Conservation (phyloP, 2,329 filamentous ascomycete genomes). For the Fusarium xyrophilum region DNA sequence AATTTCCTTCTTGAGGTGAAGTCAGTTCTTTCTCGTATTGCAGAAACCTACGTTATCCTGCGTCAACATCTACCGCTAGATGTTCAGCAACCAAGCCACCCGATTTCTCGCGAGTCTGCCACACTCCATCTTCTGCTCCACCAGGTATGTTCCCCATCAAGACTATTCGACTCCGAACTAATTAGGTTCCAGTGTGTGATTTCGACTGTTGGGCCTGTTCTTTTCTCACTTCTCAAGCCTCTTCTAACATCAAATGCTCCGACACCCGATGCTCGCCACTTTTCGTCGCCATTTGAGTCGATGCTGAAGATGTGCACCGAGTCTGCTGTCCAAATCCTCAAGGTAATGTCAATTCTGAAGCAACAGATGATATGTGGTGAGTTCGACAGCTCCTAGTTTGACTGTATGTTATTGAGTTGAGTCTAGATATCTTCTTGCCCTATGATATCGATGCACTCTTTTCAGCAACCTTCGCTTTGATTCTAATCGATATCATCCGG, state of each 20-base stretch:
- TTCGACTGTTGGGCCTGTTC: constrained; percentile 27
- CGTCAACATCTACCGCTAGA: constrained; percentile 19
- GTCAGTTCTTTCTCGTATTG: constrained; percentile 26
- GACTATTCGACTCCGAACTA: neutral
- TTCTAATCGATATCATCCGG: constrained; percentile 30
- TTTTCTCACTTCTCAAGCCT: constrained; percentile 33
- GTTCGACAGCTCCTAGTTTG: neutral
- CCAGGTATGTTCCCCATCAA: constrained; percentile 5
- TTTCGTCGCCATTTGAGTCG: constrained; percentile 27
- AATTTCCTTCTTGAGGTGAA: constrained; percentile 32
- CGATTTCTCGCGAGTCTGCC: constrained; percentile 29
- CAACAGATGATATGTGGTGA: constrained; percentile 33
- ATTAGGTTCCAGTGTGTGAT: constrained; percentile 21
- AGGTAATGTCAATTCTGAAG: constrained; percentile 29
- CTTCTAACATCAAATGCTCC: neutral
- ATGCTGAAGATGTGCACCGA: constrained; percentile 35
- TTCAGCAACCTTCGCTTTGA: constrained; percentile 29
- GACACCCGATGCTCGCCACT: neutral
- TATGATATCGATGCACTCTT: constrained; percentile 33
- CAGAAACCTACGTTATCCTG: constrained; percentile 20
- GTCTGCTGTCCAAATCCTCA: constrained; percentile 25
- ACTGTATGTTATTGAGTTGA: neutral
- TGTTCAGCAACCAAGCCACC: constrained; percentile 7
- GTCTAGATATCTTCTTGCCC: constrained; percentile 28
- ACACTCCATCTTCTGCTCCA: constrained; percentile 29